These are phyloP conservation scores for Talaromyces proteolyticus DNA, from an alignment of 495 filamentous ascomycete species.

Conservation along the genomic window DNA sequence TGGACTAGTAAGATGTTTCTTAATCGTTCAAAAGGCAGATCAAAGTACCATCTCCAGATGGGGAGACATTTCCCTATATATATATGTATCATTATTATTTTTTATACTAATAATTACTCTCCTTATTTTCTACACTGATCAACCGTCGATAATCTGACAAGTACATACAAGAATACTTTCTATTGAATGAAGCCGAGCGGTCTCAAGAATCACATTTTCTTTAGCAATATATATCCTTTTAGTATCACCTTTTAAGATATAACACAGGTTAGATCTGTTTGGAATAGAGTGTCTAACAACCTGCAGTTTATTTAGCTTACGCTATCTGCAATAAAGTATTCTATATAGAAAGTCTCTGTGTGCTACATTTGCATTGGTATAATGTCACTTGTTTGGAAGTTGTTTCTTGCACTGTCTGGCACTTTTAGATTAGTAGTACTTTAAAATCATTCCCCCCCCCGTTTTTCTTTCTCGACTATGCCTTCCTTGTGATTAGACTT, in stretches of 20 bases:
- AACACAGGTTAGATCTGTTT: too few relatives aligned
- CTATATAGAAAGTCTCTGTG: not conserved
- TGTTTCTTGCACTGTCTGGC: not conserved
- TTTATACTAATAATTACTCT: not conserved
- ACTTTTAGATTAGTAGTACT: not conserved
- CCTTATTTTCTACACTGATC: not conserved
- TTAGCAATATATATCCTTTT: not conserved
- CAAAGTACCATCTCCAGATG: not conserved
- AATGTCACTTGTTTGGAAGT: not conserved
- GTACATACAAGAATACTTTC: not conserved
- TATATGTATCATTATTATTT: not conserved
- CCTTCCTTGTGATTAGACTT: not conserved
- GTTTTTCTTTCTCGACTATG: not conserved
- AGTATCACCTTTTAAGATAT: not conserved
- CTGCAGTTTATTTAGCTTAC: not conserved
- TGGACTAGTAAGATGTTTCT: not conserved
- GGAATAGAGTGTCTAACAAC: not conserved
- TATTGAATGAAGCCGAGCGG: not conserved
- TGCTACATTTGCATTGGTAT: not conserved
- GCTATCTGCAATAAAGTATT: not conserved
- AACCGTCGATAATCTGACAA: not conserved
- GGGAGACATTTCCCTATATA: not conserved
- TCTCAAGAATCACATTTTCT: not conserved
- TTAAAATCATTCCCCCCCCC: not conserved
- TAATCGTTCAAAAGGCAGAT: not conserved